A percentile compares a stretch with the other conserved stretches of the same genome.
These are phyloP conservation scores for Scolecobasidium constrictum DNA, from an alignment of 2,329 filamentous ascomycete species.

Conservation along the genomic window DNA sequence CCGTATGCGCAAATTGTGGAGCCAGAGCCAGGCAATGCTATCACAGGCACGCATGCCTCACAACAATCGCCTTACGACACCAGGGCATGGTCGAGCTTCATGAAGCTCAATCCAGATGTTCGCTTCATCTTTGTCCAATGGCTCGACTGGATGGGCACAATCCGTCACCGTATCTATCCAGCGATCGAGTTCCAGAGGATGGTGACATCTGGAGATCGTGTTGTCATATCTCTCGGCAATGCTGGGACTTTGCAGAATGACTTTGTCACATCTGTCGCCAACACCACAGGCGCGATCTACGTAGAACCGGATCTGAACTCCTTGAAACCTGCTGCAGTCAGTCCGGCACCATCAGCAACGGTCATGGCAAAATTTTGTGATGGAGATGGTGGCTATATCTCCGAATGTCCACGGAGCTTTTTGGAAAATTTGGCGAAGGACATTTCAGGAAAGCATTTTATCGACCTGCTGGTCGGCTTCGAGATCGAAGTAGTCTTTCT, in stretches of 20 bases:
- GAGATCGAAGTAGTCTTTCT: conserved; percentile 74
- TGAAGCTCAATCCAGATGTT: conserved; percentile 38
- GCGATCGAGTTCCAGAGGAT: conserved; percentile 34
- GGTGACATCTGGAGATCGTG: conserved; percentile 22
- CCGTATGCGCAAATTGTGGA: neutral
- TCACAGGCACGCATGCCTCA: conserved; percentile 21
- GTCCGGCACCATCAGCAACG: conserved; percentile 44
- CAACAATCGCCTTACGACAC: conserved; percentile 20
- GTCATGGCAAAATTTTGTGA: conserved; percentile 57
- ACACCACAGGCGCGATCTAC: conserved; percentile 53
- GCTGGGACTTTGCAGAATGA: conserved; percentile 62
- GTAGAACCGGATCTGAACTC: conserved; percentile 56
- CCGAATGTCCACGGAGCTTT: conserved; percentile 48
- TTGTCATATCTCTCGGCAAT: conserved; percentile 54
- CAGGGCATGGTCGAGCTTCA: conserved; percentile 35
- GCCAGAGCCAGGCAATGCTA: conserved; percentile 11
- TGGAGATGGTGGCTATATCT: conserved; percentile 38
- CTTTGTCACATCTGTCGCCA: conserved; percentile 39
- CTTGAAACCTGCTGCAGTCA: conserved; percentile 30
- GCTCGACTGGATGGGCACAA: conserved; percentile 64
- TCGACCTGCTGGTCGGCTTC: conserved; percentile 61
- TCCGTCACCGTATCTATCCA: conserved; percentile 58
- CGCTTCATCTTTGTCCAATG: conserved; percentile 67
- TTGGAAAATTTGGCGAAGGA: conserved; percentile 38
- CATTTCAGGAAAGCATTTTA: conserved; percentile 38